Conservation (phyloP, 805 yeast species). For the Nakazawaea wickerhamii region DNA sequence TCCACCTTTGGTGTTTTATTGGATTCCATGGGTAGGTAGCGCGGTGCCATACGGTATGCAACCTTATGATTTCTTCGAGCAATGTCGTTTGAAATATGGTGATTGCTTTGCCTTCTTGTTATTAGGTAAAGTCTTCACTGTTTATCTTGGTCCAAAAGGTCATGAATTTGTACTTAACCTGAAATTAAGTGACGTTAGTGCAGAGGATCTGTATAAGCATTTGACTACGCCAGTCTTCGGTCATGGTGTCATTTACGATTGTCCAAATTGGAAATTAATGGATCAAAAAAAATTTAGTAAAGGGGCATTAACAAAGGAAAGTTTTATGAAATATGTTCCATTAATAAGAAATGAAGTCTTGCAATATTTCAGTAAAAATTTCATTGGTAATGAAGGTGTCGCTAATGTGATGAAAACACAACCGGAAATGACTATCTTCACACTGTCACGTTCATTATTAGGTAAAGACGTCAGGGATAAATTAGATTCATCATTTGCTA, state of each 20-base stretch:
- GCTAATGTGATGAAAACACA: constrained; percentile 75
- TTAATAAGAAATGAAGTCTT: constrained; percentile 73
- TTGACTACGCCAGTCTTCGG: constrained; percentile 99
- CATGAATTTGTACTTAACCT: constrained; percentile 95
- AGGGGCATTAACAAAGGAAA: constrained; percentile 77
- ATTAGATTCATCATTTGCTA: constrained; percentile 79
- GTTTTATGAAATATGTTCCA: constrained; percentile 85
- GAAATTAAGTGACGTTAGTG: constrained; percentile 82
- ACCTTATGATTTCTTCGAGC: constrained; percentile 85
- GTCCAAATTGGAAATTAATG: constrained; percentile 91
- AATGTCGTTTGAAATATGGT: constrained; percentile 78
- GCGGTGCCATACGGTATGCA: constrained; percentile 87
- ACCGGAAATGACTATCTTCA: constrained; percentile 93
- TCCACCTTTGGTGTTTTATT: constrained; percentile 85
- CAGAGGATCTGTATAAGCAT: constrained; percentile 94
- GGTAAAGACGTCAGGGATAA: constrained; percentile 88
- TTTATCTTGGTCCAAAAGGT: constrained; percentile 94
- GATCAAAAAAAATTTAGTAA: constrained; percentile 98
- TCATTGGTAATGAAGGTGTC: constrained; percentile 36
- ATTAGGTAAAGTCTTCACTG: constrained; percentile 91
- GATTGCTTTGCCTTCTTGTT: constrained; percentile 88
- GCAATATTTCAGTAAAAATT: constrained; percentile 58
- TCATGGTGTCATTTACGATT: constrained; percentile 94
- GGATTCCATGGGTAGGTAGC: constrained; percentile 95
- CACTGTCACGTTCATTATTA: constrained; percentile 86